Conservation (phyloP, 1,284 basidiomycete species). For the Somion occarium region DNA sequence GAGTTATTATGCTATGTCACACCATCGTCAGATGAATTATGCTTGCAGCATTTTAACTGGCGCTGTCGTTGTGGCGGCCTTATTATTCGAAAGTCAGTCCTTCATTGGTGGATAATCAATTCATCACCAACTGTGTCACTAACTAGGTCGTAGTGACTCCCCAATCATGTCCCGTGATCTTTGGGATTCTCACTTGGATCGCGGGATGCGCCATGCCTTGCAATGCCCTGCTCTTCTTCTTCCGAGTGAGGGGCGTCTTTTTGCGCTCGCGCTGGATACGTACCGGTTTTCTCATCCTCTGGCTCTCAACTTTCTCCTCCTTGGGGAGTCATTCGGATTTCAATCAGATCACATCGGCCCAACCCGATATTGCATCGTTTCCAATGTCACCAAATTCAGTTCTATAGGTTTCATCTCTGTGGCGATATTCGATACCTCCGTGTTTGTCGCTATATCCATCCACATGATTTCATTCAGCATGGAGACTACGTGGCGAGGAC, state of each 20-base stretch:
- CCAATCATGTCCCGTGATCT: background rate
- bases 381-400: conserved; percentile 16
- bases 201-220: conserved; percentile 8
- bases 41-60: background rate
- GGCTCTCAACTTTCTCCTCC: conserved; percentile 23
- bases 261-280: conserved; percentile 18
- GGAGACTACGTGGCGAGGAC: conserved; percentile 1
- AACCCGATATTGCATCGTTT: conserved; percentile 11
- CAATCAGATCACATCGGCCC: conserved; percentile 22
- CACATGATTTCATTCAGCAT: conserved; percentile 4
- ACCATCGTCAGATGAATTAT: background rate
- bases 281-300: conserved; percentile 23
- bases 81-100: background rate
- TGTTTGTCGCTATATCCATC: conserved; percentile 16
- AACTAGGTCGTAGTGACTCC: background rate
- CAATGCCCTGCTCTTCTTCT: conserved; percentile 32
- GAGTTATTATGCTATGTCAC: background rate
- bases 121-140: background rate
- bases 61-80: background rate
- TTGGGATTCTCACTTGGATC: background rate
- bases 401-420: conserved; percentile 17
- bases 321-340: conserved; percentile 21
- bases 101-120: background rate
- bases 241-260: conserved; percentile 32
- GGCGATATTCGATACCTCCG: conserved; percentile 22